A percentile compares a stretch with the other conserved stretches of the same genome.
Evolutionary conservation across 495 filamentous ascomycete species (phyloP).

Genomic region (Apiosordaria backusii): DNA sequence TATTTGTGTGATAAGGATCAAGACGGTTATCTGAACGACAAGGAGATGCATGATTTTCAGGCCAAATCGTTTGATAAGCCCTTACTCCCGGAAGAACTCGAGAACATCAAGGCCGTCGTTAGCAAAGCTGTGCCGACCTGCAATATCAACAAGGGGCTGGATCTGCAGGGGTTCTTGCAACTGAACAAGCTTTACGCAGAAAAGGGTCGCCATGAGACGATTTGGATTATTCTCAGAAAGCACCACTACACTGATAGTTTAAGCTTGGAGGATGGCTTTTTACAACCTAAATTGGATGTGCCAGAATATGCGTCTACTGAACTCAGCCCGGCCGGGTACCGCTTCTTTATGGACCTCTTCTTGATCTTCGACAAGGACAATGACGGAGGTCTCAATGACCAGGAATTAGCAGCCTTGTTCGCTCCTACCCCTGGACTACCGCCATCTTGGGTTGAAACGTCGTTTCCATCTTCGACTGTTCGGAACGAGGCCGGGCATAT

Average conservation of each 20-base stretch:
- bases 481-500: constrained; percentile 93
- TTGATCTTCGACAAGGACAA: constrained; percentile 94
- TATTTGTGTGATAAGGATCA: constrained; percentile 95
- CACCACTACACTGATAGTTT: constrained; percentile 96
- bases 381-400: constrained; percentile 85
- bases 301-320: constrained; percentile 88
- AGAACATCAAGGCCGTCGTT: constrained; percentile 84
- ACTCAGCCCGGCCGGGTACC: constrained; percentile 88
- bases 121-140: constrained; percentile 61
- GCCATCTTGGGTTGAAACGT: constrained; percentile 75
- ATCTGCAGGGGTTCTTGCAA: constrained; percentile 75
- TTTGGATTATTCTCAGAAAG: constrained; percentile 93
- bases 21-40: constrained; percentile 88
- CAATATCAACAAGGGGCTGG: constrained; percentile 68
- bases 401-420: constrained; percentile 81
- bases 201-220: constrained; percentile 96
- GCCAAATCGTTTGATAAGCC: constrained; percentile 85
- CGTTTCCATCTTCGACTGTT: constrained; percentile 89
- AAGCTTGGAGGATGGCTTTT: constrained; percentile 80
- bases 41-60: constrained; percentile 88
- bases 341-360: constrained; percentile 97
- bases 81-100: constrained; percentile 70
- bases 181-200: constrained; percentile 95
- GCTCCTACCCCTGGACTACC: constrained; percentile 91
- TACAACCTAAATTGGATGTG: constrained; percentile 93